Percentiles rank a stretch among this genome's conserved stretches.
These are phyloP conservation scores for Exophiala dermatitidis DNA, from an alignment of 2,329 filamentous ascomycete genomes.

Conservation along the genomic window DNA sequence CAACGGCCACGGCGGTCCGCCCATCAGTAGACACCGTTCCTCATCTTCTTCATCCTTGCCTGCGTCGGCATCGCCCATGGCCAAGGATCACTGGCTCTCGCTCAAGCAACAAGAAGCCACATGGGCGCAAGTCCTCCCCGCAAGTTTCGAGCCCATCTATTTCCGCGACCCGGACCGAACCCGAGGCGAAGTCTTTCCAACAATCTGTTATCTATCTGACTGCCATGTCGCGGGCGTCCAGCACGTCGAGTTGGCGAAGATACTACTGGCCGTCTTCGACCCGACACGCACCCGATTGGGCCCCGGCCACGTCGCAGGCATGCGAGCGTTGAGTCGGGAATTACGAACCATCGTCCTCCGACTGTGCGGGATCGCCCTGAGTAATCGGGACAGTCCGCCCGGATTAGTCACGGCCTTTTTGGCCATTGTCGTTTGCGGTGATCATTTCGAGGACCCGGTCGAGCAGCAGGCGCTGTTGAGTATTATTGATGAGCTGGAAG, in stretches of 20 bases:
- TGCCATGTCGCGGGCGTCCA: conserved; percentile 55
- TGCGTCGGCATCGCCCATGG: conserved; percentile 28
- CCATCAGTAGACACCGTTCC: neutral
- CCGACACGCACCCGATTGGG: conserved; percentile 48
- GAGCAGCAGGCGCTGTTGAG: conserved; percentile 31
- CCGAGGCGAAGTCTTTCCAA: conserved; percentile 46
- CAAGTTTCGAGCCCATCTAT: conserved; percentile 51
- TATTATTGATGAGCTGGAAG: conserved; percentile 40
- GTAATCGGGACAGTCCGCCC: conserved; percentile 52
- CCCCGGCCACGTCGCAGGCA: conserved; percentile 21
- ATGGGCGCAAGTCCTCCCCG: conserved; percentile 31
- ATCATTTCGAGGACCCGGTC: conserved; percentile 28
- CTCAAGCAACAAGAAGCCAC: conserved; percentile 28
- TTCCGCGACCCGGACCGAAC: conserved; percentile 35
- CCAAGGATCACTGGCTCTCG: conserved; percentile 42
- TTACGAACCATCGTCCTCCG: conserved; percentile 40
- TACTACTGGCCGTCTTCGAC: conserved; percentile 52
- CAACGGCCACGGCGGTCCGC: neutral
- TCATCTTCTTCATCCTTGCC: neutral
- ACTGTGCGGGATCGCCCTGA: conserved; percentile 53
- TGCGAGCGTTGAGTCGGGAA: conserved; percentile 24
- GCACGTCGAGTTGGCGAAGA: conserved; percentile 52
- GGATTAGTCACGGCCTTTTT: conserved; percentile 42
- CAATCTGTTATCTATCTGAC: conserved; percentile 51
- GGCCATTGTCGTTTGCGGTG: conserved; percentile 33